Evolutionary conservation across 345 rosid species (phyloP).

Genomic region (Conringia planisiliqua): DNA sequence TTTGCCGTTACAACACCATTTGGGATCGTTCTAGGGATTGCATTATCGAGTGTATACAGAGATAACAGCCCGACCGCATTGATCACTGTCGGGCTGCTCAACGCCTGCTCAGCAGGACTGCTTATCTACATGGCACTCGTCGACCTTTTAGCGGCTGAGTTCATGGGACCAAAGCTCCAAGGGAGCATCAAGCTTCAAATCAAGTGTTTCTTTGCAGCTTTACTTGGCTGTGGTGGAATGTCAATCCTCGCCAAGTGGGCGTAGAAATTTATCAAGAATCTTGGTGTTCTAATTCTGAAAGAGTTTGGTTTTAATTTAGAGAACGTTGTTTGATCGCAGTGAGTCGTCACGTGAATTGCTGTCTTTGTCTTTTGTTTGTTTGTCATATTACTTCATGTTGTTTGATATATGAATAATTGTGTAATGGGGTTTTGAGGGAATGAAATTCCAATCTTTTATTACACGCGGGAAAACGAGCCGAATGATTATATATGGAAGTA

Average conservation of each 20-base stretch:
- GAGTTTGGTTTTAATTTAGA: too few relatives aligned
- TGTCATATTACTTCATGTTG: too few relatives aligned
- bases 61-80: constrained; percentile 59
- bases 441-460: too few relatives aligned
- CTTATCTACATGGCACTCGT: constrained; percentile 75
- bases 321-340: too few relatives aligned
- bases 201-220: constrained; percentile 42
- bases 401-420: too few relatives aligned
- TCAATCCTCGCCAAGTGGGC: constrained; percentile 73
- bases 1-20: constrained; percentile 63
- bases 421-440: too few relatives aligned
- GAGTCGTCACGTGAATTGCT: too few relatives aligned
- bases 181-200: constrained; percentile 55
- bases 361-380: too few relatives aligned
- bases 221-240: constrained; percentile 65
- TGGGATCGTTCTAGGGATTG: constrained; percentile 57
- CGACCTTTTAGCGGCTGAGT: constrained; percentile 58
- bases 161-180: constrained; percentile 69
- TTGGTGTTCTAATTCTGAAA: too few relatives aligned
- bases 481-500: too few relatives aligned
- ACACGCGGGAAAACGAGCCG: too few relatives aligned
- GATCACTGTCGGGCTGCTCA: constrained; percentile 58
- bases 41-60: constrained; percentile 43
- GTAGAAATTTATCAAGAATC: not conserved
- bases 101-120: constrained; percentile 66